Conservation (phyloP, 495 filamentous ascomycete genomes). For the Trichoderma gamsii region DNA sequence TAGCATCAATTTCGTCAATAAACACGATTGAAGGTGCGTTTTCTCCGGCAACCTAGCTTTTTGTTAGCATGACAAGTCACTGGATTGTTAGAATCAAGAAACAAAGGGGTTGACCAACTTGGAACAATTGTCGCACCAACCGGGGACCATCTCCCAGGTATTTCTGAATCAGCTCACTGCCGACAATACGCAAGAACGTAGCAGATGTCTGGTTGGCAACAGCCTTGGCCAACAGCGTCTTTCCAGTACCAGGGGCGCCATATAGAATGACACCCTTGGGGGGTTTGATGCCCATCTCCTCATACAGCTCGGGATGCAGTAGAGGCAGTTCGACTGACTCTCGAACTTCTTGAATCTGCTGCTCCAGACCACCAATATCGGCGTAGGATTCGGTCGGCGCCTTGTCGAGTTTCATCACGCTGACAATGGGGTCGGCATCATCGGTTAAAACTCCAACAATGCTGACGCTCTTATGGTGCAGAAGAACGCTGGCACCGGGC, state of each 20-base stretch:
- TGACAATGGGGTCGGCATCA: conserved; percentile 91
- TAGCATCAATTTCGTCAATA: conserved; percentile 99
- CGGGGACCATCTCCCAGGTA: conserved; percentile 95
- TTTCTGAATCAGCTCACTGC: conserved; percentile 97
- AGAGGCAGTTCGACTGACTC: conserved; percentile 95
- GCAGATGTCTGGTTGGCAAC: conserved; percentile 98
- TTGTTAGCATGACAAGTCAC: neutral
- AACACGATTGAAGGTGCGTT: conserved; percentile 97
- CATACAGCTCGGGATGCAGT: conserved; percentile 94
- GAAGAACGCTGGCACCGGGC: conserved; percentile 87
- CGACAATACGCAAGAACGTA: conserved; percentile 96
- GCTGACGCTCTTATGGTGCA: conserved; percentile 96
- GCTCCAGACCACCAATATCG: conserved; percentile 93
- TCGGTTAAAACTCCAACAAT: conserved; percentile 97
- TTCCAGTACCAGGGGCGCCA: conserved; percentile 93
- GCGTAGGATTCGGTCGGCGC: conserved; percentile 97
- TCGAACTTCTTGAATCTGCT: conserved; percentile 94
- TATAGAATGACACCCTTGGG: conserved; percentile 99
- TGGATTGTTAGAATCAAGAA: neutral
- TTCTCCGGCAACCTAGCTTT: conserved; percentile 71
- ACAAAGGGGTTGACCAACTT: conserved; percentile 38
- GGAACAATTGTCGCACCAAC: conserved; percentile 94
- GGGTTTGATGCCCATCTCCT: conserved; percentile 99
- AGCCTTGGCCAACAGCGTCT: conserved; percentile 94
- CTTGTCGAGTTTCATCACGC: conserved; percentile 99